Evolutionary conservation across 768 basidiomycete species (phyloP).

Genomic region (Leccinum truebloodii): DNA sequence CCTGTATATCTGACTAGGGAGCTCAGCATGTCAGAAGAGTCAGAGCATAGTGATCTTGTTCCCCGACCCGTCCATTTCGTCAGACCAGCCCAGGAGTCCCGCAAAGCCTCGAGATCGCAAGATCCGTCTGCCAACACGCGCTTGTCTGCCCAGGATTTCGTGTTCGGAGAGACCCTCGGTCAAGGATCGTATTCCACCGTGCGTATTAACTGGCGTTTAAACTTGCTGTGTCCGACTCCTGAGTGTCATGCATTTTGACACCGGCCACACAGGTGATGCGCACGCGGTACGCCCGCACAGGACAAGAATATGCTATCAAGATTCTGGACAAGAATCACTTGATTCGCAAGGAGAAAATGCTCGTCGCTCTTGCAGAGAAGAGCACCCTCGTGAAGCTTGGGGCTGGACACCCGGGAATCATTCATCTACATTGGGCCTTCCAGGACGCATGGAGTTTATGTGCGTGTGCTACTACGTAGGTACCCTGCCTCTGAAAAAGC

Average conservation of each 20-base stretch:
- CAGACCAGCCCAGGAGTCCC: slow-evolving; percentile 35
- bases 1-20: slow-evolving; percentile 61
- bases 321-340: slow-evolving; percentile 84
- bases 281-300: slow-evolving; percentile 52
- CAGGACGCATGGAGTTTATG: slow-evolving; percentile 85
- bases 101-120: slow-evolving; percentile 38
- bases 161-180: slow-evolving; percentile 71
- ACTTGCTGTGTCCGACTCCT: slow-evolving; percentile 10
- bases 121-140: slow-evolving; percentile 49
- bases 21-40: slow-evolving; percentile 42
- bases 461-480: slow-evolving; percentile 40
- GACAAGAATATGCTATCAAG: slow-evolving; percentile 74
- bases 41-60: slow-evolving; percentile 17
- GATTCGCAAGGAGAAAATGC: slow-evolving; percentile 73
- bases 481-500: not conserved
- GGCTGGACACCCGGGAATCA: slow-evolving; percentile 76
- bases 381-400: slow-evolving; percentile 67
- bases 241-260: not conserved
- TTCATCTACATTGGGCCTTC: slow-evolving; percentile 81
- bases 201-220: slow-evolving; percentile 29
- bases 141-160: slow-evolving; percentile 60
- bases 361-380: slow-evolving; percentile 79
- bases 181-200: slow-evolving; percentile 85
- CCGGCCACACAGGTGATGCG: slow-evolving; percentile 50
- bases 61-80: slow-evolving; percentile 10